Evolutionary conservation across 495 filamentous ascomycete genomes (phyloP), one percentile per base, ranked within the genome.

Genomic region (Aspergillus olivimuriae): DNA sequence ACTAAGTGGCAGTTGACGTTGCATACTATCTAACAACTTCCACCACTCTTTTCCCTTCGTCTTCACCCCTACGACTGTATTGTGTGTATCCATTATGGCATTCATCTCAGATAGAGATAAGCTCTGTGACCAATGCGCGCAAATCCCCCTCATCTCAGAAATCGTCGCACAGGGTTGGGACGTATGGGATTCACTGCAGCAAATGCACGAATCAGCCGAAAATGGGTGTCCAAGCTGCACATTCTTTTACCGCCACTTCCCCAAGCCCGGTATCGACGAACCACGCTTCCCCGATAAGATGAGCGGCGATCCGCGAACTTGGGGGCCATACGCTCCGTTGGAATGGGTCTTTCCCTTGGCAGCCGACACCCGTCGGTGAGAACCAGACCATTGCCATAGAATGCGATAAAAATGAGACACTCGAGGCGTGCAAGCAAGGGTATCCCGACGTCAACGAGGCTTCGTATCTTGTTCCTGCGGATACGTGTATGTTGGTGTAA

Each of bases 131-230:
- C 14, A 14, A 16, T 36, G 34, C 34, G 3, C 18, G 34, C n/a
- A 36, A 19, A 36, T 36, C 34, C 34, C 34, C 18, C 34, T 15
- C 15, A 36, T 36, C 18, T 36, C 34, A 16, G 34, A 36, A 19
- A 36, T 36, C 4, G 34, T 19, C 7, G 11, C 15, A 4, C 14
- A 19, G 2, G 14, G 18, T 36, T 14, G 34, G 2, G 34, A 19
- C 14, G 34, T 36, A 19, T 36, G 34, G 34, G 34, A 36, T 4
- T 3, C 34, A 4, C 18, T 16, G 9, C 34, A 36, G 34, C 34
- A 36, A 15, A 14, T 36, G 34, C 14, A 36, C 11, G 34, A 36
- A 2, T 36, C 34, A 19, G 34, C 34, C 14, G 2, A 14, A 15
- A 36, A 36, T 9, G 34, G 34, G 10, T 36, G 34, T 15, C 34